Conservation (phyloP, 345 rosid species). For the Ailanthus altissimus region DNA sequence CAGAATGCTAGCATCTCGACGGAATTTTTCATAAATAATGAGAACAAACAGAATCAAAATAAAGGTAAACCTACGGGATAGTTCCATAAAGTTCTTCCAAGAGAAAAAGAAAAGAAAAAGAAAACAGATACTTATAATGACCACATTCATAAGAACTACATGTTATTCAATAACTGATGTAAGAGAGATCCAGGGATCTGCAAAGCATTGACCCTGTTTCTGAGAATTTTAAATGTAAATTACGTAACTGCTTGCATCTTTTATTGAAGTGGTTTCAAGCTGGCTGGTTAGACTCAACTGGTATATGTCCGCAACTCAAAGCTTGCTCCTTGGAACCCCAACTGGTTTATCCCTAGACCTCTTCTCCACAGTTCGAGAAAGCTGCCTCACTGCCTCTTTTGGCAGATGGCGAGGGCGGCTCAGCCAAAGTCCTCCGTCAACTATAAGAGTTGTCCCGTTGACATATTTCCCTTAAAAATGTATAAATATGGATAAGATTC, state of each 20-base stretch:
- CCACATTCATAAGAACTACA: too few species aligned
- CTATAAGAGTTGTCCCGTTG: conserved; percentile 48
- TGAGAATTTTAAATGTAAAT: neutral
- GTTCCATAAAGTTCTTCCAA: neutral
- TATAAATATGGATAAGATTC: neutral
- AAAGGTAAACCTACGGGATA: too few species aligned
- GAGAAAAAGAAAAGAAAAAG: neutral
- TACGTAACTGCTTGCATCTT: neutral
- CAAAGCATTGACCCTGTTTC: too few species aligned
- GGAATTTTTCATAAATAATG: neutral
- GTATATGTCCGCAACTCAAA: conserved; percentile 35
- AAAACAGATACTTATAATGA: too few species aligned
- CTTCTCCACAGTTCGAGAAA: conserved; percentile 51
- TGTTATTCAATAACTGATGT: neutral
- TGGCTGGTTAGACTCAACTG: conserved; percentile 34
- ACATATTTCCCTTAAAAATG: conserved; percentile 45
- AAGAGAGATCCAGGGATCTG: too few species aligned
- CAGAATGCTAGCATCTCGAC: neutral
- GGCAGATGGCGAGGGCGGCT: conserved; percentile 46
- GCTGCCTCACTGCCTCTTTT: conserved; percentile 44
- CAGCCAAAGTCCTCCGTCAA: conserved; percentile 62
- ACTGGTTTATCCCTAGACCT: conserved; percentile 42
- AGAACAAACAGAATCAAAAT: too few species aligned
- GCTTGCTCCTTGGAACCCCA: conserved; percentile 43
- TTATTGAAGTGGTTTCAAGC: neutral